Percentiles rank a stretch among this genome's conserved stretches.
phyloP scores from a whole-genome alignment of 495 filamentous ascomycete species.

The Penicillium macrosclerotiorum region DNA sequence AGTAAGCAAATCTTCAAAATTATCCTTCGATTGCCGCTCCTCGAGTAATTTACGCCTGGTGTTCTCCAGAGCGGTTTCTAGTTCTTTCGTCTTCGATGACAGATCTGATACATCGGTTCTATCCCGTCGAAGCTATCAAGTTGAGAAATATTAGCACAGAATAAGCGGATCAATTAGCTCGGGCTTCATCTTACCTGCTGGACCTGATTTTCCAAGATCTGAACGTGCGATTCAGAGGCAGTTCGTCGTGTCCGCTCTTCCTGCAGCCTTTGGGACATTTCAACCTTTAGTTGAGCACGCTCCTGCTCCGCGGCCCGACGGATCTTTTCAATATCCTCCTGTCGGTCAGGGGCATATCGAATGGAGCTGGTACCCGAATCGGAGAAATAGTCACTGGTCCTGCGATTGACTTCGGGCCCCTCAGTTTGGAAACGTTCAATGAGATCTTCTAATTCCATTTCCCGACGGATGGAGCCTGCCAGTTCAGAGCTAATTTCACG shows the following conservation, averaged over 20 bases:
- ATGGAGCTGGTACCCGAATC: slow-evolving; percentile 89
- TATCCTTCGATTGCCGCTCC: slow-evolving; percentile 85
- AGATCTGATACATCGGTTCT: slow-evolving; percentile 41
- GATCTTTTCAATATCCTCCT: slow-evolving; percentile 81
- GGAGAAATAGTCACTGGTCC: slow-evolving; percentile 97
- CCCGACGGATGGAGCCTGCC: slow-evolving; percentile 85
- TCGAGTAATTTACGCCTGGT: slow-evolving; percentile 76
- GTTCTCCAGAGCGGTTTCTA: slow-evolving; percentile 78
- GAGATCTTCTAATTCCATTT: slow-evolving; percentile 95
- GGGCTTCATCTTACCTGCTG: slow-evolving; percentile 44
- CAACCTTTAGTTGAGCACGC: slow-evolving; percentile 80
- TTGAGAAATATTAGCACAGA: too few species aligned
- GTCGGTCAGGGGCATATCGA: slow-evolving; percentile 63
- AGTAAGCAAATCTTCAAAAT: slow-evolving; percentile 85
- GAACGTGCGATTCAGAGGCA: slow-evolving; percentile 76
- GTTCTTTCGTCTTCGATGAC: slow-evolving; percentile 55
- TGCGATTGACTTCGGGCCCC: slow-evolving; percentile 56
- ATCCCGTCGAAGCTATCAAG: slow-evolving; percentile 45
- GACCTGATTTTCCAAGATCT: slow-evolving; percentile 72
- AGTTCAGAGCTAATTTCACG: slow-evolving; percentile 89
- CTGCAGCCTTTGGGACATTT: slow-evolving; percentile 77
- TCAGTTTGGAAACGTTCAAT: slow-evolving; percentile 83
- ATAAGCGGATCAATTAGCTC: too few species aligned
- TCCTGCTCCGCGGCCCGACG: slow-evolving; percentile 87
- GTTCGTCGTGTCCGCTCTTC: slow-evolving; percentile 75